These are phyloP conservation scores for Boletellus emodensis DNA, from an alignment of 768 basidiomycete species.

Conservation along the genomic window DNA sequence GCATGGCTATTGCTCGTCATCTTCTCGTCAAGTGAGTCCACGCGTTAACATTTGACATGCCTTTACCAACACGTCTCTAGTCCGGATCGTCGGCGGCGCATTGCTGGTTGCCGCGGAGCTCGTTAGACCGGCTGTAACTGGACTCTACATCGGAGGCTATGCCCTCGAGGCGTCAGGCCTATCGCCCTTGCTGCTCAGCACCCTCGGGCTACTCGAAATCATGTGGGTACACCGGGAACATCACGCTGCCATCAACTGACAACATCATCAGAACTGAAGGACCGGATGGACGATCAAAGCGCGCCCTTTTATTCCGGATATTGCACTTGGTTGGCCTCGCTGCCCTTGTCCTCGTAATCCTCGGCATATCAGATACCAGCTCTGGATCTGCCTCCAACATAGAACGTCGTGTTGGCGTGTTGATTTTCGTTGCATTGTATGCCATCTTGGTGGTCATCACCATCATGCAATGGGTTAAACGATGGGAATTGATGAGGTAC, in stretches of 20 bases:
- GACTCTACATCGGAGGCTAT: constrained; percentile 51
- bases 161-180: constrained; percentile 38
- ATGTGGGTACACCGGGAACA: constrained; percentile 26
- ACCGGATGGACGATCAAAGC: constrained; percentile 17
- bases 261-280: constrained; percentile 27
- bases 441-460: constrained; percentile 43
- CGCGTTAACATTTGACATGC: neutral
- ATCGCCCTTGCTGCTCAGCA: constrained; percentile 37
- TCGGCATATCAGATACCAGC: constrained; percentile 26
- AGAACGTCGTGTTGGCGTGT: constrained; percentile 32
- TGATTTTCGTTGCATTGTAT: constrained; percentile 35
- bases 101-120: constrained; percentile 54
- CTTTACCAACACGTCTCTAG: constrained; percentile 31
- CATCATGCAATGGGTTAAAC: constrained; percentile 52
- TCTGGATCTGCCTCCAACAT: constrained; percentile 18
- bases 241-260: neutral
- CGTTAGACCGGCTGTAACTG: constrained; percentile 34
- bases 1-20: constrained; percentile 69
- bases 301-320: constrained; percentile 20
- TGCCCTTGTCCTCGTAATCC: constrained; percentile 32
- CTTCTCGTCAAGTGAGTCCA: constrained; percentile 51
- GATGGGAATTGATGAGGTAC: constrained; percentile 31
- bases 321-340: constrained; percentile 24
- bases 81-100: constrained; percentile 54
- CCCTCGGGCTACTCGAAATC: constrained; percentile 34